Conservation (phyloP, 805 yeast species). For the Candida sonorensis region DNA sequence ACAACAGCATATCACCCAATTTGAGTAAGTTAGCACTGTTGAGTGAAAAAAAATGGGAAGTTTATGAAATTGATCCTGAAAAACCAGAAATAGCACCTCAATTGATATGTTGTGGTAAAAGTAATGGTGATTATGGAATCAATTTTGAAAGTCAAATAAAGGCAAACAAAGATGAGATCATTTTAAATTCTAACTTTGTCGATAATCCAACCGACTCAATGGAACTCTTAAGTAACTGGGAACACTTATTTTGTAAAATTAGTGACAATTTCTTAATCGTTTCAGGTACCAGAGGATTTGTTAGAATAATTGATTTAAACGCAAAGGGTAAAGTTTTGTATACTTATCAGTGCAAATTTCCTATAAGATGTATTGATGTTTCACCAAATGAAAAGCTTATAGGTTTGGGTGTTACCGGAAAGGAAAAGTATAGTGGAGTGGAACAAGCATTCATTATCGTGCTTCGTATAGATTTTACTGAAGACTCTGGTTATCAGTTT, state of each 20-base stretch:
- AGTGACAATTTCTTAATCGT: slow-evolving; percentile 56
- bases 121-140: slow-evolving; percentile 61
- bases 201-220: slow-evolving; percentile 22
- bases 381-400: slow-evolving; percentile 57
- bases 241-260: slow-evolving; percentile 51
- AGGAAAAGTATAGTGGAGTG: slow-evolving; percentile 57
- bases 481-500: too few species aligned
- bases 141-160: slow-evolving; percentile 33
- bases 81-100: slow-evolving; percentile 41
- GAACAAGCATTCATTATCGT: slow-evolving; percentile 74
- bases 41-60: slow-evolving; percentile 67
- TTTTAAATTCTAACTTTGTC: slow-evolving; percentile 23
- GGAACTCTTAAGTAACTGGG: slow-evolving; percentile 44
- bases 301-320: slow-evolving; percentile 57
- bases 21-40: slow-evolving; percentile 59
- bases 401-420: slow-evolving; percentile 80
- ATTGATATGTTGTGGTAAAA: slow-evolving; percentile 60
- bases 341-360: slow-evolving; percentile 62
- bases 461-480: slow-evolving; percentile 25
- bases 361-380: slow-evolving; percentile 72
- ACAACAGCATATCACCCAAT: slow-evolving; percentile 59
- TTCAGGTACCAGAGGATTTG: slow-evolving; percentile 65
- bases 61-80: slow-evolving; percentile 46
- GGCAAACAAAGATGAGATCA: slow-evolving; percentile 14
- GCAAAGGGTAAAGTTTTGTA: slow-evolving; percentile 57